These are phyloP conservation scores for Vitis rupestris DNA, from an alignment of 164 flowering plant genomes.

Conservation along the genomic window DNA sequence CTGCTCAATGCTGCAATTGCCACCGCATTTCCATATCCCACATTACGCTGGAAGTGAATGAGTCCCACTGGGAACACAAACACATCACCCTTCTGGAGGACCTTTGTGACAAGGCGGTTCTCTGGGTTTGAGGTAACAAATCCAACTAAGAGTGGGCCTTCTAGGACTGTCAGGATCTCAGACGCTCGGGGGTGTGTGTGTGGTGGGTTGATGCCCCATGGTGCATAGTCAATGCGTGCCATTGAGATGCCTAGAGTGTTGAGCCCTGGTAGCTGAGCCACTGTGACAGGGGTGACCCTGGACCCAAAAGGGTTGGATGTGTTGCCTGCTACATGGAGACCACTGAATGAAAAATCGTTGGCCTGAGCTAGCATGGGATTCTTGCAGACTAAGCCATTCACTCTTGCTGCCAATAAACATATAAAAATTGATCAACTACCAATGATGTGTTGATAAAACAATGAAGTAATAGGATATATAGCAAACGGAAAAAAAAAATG, in stretches of 20 bases:
- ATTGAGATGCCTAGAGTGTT: conserved; percentile 19
- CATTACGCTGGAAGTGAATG: conserved; percentile 10
- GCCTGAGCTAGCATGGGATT: background rate
- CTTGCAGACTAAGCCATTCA: conserved; percentile 16
- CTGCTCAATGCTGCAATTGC: conserved; percentile 11
- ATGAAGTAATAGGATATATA: background rate
- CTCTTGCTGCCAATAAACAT: conserved; percentile 1
- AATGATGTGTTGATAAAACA: no score
- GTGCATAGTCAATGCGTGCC: conserved; percentile 14
- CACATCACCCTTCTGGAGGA: conserved; percentile 12
- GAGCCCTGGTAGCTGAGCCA: conserved; percentile 11
- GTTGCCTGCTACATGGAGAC: conserved; percentile 13
- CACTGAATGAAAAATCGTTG: conserved; percentile 11
- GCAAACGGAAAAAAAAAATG: background rate
- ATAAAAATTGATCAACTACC: background rate
- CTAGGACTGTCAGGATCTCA: conserved; percentile 10
- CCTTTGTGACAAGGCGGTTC: conserved; percentile 9
- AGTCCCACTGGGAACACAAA: conserved; percentile 18
- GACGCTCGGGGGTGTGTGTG: conserved; percentile 20
- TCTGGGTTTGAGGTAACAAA: conserved; percentile 14
- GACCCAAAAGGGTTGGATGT: conserved; percentile 12
- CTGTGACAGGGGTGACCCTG: conserved; percentile 10
- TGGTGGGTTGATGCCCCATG: conserved; percentile 15
- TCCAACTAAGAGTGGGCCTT: conserved; percentile 8
- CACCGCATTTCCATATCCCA: background rate